phyloP scores from a whole-genome alignment of 768 basidiomycete species.

The Erythrobasidium yunnanense region DNA sequence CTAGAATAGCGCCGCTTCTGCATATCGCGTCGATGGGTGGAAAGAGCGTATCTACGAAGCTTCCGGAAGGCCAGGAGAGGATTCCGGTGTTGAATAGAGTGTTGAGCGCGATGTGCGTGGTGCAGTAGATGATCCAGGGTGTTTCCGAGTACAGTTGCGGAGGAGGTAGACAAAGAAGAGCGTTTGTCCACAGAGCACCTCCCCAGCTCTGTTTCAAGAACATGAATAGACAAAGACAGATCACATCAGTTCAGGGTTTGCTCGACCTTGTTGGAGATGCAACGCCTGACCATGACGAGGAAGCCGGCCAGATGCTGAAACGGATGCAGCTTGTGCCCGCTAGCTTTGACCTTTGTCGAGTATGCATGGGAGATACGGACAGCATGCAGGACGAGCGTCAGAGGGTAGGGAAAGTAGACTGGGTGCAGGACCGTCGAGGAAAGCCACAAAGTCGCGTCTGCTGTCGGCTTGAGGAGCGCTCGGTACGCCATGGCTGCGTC shows the following conservation, averaged over 20 bases:
- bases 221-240: no score
- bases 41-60: constrained; percentile 12
- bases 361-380: constrained; percentile 26
- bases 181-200: constrained; percentile 24
- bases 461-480: constrained; percentile 21
- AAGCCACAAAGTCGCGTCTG: not conserved
- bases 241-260: no score
- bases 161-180: constrained; percentile 23
- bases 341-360: constrained; percentile 21
- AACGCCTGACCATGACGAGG: constrained; percentile 24
- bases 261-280: no score
- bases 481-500: constrained; percentile 21
- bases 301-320: constrained; percentile 26
- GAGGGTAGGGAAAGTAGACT: constrained; percentile 22
- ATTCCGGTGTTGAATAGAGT: constrained; percentile 8
- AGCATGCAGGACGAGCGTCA: constrained; percentile 22
- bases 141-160: constrained; percentile 23
- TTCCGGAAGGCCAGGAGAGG: constrained; percentile 3
- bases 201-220: constrained; percentile 29
- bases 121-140: constrained; percentile 27
- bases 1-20: constrained; percentile 14
- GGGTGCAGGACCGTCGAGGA: constrained; percentile 11
- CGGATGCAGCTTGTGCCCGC: constrained; percentile 18
- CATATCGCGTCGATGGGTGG: constrained; percentile 28
- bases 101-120: constrained; percentile 13